Evolutionary conservation across 208 protist genomes (phyloP).

Genomic region (Crithidia brevicula): DNA sequence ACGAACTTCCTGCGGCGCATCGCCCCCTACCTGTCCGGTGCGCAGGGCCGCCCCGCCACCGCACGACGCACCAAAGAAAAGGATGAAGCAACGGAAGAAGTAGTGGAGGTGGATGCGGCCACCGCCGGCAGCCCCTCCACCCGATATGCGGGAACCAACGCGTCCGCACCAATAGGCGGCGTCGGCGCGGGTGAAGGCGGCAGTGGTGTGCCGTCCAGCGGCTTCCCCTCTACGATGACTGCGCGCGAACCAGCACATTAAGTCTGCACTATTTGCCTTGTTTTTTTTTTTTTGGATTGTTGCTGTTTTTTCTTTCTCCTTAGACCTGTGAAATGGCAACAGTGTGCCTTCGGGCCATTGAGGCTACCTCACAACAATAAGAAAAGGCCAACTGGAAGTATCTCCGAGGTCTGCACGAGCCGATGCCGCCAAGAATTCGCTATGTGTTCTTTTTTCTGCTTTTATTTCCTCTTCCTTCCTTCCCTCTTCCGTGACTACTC

Average conservation of each 20-base stretch:
- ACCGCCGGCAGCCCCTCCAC: background rate
- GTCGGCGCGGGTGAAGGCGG: background rate
- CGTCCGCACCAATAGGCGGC: background rate
- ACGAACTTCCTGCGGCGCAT: conserved; percentile 2
- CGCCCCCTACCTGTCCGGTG: background rate
- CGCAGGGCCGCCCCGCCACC: conserved; percentile 5
- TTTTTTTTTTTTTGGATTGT: background rate
- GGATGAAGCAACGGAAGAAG: conserved; percentile 9
- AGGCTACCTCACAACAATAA: too few species aligned
- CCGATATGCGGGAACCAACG: background rate
- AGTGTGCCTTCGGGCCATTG: too few species aligned
- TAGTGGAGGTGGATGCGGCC: conserved; percentile 8
- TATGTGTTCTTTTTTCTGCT: background rate
- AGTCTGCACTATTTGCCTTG: too few species aligned
- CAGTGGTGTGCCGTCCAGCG: conserved; percentile 17
- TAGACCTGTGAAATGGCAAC: background rate
- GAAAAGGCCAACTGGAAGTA: too few species aligned
- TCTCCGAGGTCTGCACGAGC: too few species aligned
- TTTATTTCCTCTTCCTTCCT: background rate
- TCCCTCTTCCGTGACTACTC: background rate
- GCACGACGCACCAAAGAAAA: conserved; percentile 19
- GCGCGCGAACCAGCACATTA: conserved; percentile 22
- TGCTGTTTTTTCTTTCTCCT: background rate
- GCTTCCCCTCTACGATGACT: conserved; percentile 18
- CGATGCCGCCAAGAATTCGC: too few species aligned